Evolutionary conservation across 2,329 filamentous ascomycete species (phyloP).

Genomic region (Claviceps cyperi): DNA sequence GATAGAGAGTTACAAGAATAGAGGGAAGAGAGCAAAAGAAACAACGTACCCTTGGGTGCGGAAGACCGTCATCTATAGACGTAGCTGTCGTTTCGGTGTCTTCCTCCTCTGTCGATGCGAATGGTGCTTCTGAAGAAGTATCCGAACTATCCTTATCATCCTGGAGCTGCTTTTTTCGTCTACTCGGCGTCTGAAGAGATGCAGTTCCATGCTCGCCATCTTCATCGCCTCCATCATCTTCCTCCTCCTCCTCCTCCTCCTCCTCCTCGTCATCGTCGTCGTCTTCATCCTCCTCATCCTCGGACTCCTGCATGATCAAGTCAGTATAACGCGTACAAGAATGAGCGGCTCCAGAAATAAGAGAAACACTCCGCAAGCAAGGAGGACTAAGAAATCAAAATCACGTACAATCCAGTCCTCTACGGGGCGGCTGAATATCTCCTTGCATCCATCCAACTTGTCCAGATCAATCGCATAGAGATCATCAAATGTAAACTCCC

Average conservation of each 20-base stretch:
- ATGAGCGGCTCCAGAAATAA: not conserved
- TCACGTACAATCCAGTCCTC: slow-evolving; percentile 60
- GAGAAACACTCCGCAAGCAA: slow-evolving; percentile 3
- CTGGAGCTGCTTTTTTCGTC: slow-evolving; percentile 42
- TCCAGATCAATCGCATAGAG: slow-evolving; percentile 87
- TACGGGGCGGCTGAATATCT: slow-evolving; percentile 74
- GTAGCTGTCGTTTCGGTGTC: slow-evolving; percentile 33
- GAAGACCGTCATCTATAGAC: slow-evolving; percentile 57
- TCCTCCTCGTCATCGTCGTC: slow-evolving; percentile 1
- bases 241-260: slow-evolving; percentile 45
- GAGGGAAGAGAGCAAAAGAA: not conserved
- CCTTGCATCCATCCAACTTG: slow-evolving; percentile 85
- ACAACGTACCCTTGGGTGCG: slow-evolving; percentile 44
- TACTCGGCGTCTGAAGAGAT: slow-evolving; percentile 35
- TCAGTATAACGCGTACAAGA: not conserved
- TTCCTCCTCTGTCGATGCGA: slow-evolving; percentile 26
- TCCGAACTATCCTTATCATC: slow-evolving; percentile 30
- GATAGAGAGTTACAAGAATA: not conserved
- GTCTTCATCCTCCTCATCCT: slow-evolving; percentile 36
- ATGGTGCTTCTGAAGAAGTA: slow-evolving; percentile 19
- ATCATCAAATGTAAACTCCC: slow-evolving; percentile 92
- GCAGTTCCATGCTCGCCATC: slow-evolving; percentile 28
- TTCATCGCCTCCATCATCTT: slow-evolving; percentile 36
- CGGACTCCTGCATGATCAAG: slow-evolving; percentile 32
- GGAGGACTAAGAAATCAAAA: not conserved